These are phyloP conservation scores for Violaceomyces palustris DNA, from an alignment of 1,284 basidiomycete species.

Conservation along the genomic window DNA sequence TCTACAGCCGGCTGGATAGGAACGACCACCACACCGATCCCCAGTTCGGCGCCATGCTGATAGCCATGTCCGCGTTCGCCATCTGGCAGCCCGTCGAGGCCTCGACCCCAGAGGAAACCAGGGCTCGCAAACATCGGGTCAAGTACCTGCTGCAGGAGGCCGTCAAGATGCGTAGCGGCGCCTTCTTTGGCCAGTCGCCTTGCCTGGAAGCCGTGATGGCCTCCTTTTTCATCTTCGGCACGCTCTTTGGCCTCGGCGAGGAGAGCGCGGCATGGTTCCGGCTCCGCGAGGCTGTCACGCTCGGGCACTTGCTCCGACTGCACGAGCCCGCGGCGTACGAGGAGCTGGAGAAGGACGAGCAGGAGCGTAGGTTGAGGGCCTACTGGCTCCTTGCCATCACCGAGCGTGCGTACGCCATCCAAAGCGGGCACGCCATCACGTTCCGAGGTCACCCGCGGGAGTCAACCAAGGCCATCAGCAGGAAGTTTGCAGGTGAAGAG, in stretches of 20 bases:
- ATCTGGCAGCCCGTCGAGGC: conserved; percentile 35
- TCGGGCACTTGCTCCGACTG: conserved; percentile 40
- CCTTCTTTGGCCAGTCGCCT: conserved; percentile 29
- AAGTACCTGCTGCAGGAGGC: conserved; percentile 27
- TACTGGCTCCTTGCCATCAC: conserved; percentile 49
- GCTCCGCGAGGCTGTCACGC: conserved; percentile 39
- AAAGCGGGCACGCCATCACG: conserved; percentile 31
- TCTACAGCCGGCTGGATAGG: conserved; percentile 38
- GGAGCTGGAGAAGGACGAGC: conserved; percentile 39
- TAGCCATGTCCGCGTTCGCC: conserved; percentile 42
- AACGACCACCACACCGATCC: conserved; percentile 41
- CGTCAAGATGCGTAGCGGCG: conserved; percentile 27
- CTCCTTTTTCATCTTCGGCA: conserved; percentile 44
- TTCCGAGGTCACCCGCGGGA: conserved; percentile 37
- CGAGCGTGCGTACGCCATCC: conserved; percentile 42
- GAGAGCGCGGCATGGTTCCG: conserved; percentile 42
- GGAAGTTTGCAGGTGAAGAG: conserved; percentile 27
- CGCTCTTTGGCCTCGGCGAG: conserved; percentile 35
- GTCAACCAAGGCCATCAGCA: conserved; percentile 22
- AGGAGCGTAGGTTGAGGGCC: conserved; percentile 37
- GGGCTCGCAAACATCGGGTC: conserved; percentile 17
- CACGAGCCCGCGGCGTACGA: conserved; percentile 43
- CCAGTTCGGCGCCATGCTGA: conserved; percentile 44
- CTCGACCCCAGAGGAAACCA: conserved; percentile 22
- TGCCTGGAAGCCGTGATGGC: conserved; percentile 32